Percentiles rank a stretch among this genome's conserved stretches.
phyloP scores from a whole-genome alignment of 345 rosid species.

The Dipteronia dyeriana region DNA sequence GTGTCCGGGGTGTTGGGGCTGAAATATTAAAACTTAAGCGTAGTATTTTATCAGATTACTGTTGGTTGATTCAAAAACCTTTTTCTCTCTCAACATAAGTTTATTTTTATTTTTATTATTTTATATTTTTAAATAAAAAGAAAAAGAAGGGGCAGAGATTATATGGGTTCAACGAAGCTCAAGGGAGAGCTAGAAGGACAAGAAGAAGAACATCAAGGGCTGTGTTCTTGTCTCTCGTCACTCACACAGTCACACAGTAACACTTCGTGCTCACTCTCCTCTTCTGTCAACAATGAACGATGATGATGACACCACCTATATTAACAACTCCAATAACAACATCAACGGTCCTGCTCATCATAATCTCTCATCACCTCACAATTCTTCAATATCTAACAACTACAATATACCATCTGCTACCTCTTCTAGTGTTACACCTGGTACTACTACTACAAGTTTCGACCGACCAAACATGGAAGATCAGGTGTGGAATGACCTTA shows the following conservation, averaged over 20 bases:
- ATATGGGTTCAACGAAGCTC: background rate
- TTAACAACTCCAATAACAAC: background rate
- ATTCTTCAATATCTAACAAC: background rate
- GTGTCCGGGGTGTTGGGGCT: no score
- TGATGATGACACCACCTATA: background rate
- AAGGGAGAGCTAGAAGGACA: background rate
- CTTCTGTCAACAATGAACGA: background rate
- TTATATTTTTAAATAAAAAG: no score
- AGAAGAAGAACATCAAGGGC: background rate
- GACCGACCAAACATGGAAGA: constrained; percentile 61
- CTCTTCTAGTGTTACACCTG: background rate
- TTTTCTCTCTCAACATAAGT: background rate
- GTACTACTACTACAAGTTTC: background rate
- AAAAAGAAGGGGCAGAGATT: background rate
- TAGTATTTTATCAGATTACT: no score
- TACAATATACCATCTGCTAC: background rate
- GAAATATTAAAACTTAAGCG: no score
- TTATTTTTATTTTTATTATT: no score
- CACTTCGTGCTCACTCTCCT: background rate
- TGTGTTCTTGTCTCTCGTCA: background rate
- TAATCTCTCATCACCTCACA: background rate
- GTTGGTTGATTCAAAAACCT: background rate
- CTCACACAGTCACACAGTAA: no score
- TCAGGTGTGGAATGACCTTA: constrained; percentile 72
- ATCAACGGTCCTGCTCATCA: background rate